Conservation (phyloP, 2,329 filamentous ascomycete species). For the Coniochaeta ligniaria region DNA sequence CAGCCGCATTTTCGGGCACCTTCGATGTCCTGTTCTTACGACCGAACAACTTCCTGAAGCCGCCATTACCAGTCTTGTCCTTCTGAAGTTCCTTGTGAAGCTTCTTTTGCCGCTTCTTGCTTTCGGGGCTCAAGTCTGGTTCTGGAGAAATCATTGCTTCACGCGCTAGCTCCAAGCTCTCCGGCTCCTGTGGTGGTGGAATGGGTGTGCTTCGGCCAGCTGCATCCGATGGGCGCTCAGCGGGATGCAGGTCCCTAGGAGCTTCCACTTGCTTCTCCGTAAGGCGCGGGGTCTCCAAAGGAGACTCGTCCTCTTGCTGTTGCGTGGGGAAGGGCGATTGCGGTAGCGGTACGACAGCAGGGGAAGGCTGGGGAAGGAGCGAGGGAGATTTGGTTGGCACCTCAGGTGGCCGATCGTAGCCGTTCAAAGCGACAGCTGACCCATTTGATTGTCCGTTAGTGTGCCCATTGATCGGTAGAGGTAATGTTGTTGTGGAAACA, state of each 20-base stretch:
- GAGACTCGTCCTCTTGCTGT: background rate
- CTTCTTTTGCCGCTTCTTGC: slow-evolving; percentile 42
- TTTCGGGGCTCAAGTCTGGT: slow-evolving; percentile 34
- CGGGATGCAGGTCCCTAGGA: slow-evolving; percentile 25
- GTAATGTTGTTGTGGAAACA: slow-evolving; percentile 20
- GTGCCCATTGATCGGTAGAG: slow-evolving; percentile 35
- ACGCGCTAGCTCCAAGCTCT: slow-evolving; percentile 25
- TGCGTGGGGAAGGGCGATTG: slow-evolving; percentile 17
- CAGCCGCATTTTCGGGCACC: slow-evolving; percentile 44
- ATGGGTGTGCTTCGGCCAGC: slow-evolving; percentile 29
- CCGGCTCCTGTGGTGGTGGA: slow-evolving; percentile 27
- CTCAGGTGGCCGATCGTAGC: slow-evolving; percentile 26
- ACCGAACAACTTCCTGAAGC: slow-evolving; percentile 59
- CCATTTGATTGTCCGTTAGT: slow-evolving; percentile 26
- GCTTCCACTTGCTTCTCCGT: slow-evolving; percentile 30
- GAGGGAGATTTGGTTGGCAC: slow-evolving; percentile 34
- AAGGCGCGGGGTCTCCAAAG: slow-evolving; percentile 11
- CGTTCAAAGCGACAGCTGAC: slow-evolving; percentile 24
- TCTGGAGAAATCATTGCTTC: slow-evolving; percentile 32
- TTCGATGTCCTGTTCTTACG: slow-evolving; percentile 56
- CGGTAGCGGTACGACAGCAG: slow-evolving; percentile 20
- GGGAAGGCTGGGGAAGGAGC: slow-evolving; percentile 14
- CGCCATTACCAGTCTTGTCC: slow-evolving; percentile 27
- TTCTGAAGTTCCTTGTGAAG: slow-evolving; percentile 40
- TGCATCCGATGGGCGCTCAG: slow-evolving; percentile 20